Base-by-base conservation (phyloP, 768 basidiomycete species). In the Kondoa subrosea region DNA sequence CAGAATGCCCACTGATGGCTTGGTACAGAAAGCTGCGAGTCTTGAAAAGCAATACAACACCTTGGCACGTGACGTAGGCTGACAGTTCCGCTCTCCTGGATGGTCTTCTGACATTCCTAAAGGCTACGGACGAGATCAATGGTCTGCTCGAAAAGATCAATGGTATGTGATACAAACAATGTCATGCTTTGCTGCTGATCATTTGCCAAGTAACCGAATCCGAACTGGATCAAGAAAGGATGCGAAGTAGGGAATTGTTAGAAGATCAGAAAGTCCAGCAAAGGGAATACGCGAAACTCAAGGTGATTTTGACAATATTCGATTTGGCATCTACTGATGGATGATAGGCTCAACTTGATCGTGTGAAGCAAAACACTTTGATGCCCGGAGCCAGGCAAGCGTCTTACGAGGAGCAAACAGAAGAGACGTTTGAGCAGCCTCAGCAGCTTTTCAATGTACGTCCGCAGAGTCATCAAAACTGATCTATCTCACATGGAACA, bases 221-320 rank as follows among this genome's bases (percentile, higher is more conserved):
- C 8, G 61, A 63, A 32, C 61, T 63, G 61, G 27, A 63, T 27
- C 61, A 63, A n/a, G 61, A 29, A 32, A 27, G 61, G 15, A 27
- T 14, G 4, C 27, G 33, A 8, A 33, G n/a, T 27, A 27, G 61
- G 8, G 61, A 63, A 16, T 32, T 63, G n/a, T 3, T 30, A 17
- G 61, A 63, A 32, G 61, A 63, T 27, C 61, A 33, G 29, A 63
- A 63, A 33, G 15, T 3, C 29, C 3, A 27, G n/a, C 14, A 27
- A 17, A 27, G 61, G 26, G n/a, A 32, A 21, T 29, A 29, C 26
- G 4, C 15, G 17, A 63, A 63, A 32, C 61, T 63, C 26, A 63
- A 63, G 30, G 40, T 50, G 40, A 8, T 50, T 50, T 50, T 50
- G 12, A 21, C 21, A 8, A 8, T 8, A 50, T 8, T 50, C 12